Evolutionary conservation across 441 rosid genomes (phyloP).

Genomic region (Brassica balearica): DNA sequence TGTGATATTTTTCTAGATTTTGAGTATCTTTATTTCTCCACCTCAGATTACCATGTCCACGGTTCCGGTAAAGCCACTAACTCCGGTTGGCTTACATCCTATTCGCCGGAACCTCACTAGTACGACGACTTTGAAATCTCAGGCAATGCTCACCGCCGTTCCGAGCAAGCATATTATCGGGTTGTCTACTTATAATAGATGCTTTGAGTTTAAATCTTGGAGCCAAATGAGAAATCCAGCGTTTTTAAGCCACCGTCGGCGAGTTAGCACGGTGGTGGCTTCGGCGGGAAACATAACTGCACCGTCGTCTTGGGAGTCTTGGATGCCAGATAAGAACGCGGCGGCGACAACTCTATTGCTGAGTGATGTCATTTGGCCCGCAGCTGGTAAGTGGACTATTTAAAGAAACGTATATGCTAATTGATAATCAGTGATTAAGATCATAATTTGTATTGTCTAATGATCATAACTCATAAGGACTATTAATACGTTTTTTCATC

Average conservation of each 20-base stretch:
- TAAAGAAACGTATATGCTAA: background rate
- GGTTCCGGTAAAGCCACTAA: slow-evolving; percentile 32
- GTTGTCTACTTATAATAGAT: background rate
- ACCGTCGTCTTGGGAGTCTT: slow-evolving; percentile 65
- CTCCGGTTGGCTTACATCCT: background rate
- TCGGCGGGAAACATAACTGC: slow-evolving; percentile 53
- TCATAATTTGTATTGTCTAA: background rate
- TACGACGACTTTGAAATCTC: background rate
- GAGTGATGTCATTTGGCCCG: slow-evolving; percentile 90
- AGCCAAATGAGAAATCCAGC: background rate
- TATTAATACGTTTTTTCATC: background rate
- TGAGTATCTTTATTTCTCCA: slow-evolving; percentile 33
- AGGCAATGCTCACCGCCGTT: slow-evolving; percentile 25
- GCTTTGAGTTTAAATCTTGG: slow-evolving; percentile 7
- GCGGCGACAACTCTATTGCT: slow-evolving; percentile 54
- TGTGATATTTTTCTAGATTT: slow-evolving; percentile 27
- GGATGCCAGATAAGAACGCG: slow-evolving; percentile 66
- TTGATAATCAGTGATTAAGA: background rate
- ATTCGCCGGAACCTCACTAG: slow-evolving; percentile 13
- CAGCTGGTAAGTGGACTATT: slow-evolving; percentile 60
- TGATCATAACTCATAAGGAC: background rate
- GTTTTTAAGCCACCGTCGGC: slow-evolving; percentile 33
- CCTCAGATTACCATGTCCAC: slow-evolving; percentile 39
- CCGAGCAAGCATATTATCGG: slow-evolving; percentile 21
- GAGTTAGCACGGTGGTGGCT: slow-evolving; percentile 44